Base-by-base conservation (phyloP, 441 rosid species). In the Biscutella laevigata region DNA sequence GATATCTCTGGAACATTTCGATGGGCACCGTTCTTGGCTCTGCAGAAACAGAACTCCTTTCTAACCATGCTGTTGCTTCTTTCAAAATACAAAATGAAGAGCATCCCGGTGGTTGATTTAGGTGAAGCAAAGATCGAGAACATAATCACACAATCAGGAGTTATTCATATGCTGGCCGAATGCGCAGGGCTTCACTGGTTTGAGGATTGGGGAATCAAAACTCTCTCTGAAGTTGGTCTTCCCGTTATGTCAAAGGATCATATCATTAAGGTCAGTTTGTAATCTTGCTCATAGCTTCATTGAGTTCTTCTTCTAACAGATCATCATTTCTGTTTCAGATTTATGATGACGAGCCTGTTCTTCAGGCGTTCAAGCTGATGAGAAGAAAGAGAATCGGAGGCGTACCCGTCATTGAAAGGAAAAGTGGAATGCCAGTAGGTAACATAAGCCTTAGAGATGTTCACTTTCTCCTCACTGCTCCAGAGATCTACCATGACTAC, bases 1-100 rank as follows among this genome's bases (percentile, higher is more conserved):
- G 99, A 92, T 37, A 88, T 92, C 37, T 82, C 88, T 20, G 99
- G 99, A 37, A 84, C 97, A 38, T 92, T 88, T 69, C 79, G 97
- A 27, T 92, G 97, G 99, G 97, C 95, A 10, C 99, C 99, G 0
- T 92, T 92, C 74, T 90, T 92, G 39, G 99, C 97, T 48, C 67
- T 92, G 62, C 97, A 86, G 69, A 77, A 73, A 48, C 79, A 82
- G 0, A 90, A 92, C 77, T 82, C 97, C 59, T 92, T 88, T 54
- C 62, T 92, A 73, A 86, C 99, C 29, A 92, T 92, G 99, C 69
- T 92, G 21, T 64, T 92, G 42, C 70, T 92, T 71, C 95, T 92
- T 20, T 92, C 99, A 5, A 92, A 88, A 64, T 92, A 92, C 74
- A 88, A 86, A 68, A 92, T 92, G 99, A 92, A 92, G 81, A 86